These are phyloP conservation scores for Bruguiera gymnorhiza DNA, from an alignment of 345 rosid genomes.

Conservation along the genomic window DNA sequence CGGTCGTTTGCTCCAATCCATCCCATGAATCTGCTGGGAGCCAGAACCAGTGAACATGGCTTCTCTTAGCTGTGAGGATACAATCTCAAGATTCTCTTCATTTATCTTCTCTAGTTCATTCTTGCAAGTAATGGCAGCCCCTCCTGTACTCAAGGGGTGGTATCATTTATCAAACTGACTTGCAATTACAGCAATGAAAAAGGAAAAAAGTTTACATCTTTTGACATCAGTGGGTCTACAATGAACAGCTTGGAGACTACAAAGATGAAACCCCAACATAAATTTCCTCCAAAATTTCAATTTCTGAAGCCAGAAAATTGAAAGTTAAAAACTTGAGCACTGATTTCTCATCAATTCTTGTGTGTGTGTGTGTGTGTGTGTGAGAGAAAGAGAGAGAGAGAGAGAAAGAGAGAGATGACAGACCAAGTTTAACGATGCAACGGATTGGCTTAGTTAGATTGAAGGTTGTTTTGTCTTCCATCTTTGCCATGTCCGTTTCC, in stretches of 20 bases:
- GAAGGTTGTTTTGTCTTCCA: conserved; percentile 5
- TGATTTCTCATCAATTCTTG: no score
- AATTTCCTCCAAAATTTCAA: no score
- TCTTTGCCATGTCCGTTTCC: neutral
- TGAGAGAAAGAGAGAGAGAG: no score
- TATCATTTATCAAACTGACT: neutral
- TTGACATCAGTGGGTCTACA: neutral
- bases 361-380: no score
- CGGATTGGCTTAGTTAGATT: conserved; percentile 49
- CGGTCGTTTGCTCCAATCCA: conserved; percentile 90
- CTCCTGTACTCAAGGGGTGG: conserved; percentile 45
- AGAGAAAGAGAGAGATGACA: neutral
- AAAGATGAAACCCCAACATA: no score
- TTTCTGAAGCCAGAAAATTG: no score
- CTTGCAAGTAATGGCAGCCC: conserved; percentile 87
- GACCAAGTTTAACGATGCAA: conserved; percentile 92
- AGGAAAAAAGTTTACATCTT: neutral
- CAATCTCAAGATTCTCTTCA: conserved; percentile 53
- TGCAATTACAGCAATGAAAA: no score
- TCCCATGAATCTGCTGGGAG: conserved; percentile 46
- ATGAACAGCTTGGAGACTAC: no score
- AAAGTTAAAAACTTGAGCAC: no score
- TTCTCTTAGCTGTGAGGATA: conserved; percentile 63
- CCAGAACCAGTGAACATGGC: conserved; percentile 43
- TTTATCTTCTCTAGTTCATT: conserved; percentile 84